A percentile compares a stretch with the other conserved stretches of the same genome.
phyloP scores from a whole-genome alignment of 2,329 filamentous ascomycete species.

The Harringtonia lauricola region DNA sequence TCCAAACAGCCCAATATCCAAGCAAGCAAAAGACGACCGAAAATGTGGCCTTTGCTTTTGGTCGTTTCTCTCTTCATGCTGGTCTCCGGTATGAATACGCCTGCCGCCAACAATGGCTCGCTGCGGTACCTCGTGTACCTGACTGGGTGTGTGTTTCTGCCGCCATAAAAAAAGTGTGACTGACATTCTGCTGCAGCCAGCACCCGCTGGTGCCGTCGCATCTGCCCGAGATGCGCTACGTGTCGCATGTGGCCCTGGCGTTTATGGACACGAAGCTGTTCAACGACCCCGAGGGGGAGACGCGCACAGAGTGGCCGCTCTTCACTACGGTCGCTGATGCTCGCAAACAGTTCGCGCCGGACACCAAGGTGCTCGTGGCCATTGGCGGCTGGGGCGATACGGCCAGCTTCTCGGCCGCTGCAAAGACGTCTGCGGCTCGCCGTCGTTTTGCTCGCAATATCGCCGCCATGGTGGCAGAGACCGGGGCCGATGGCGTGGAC shows the following conservation, averaged over 20 bases:
- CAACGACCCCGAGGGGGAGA: slow-evolving; percentile 28
- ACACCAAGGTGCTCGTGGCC: slow-evolving; percentile 56
- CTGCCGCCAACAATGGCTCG: neutral
- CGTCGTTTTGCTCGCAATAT: slow-evolving; percentile 53
- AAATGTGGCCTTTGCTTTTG: too few relatives aligned
- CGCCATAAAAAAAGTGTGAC: neutral
- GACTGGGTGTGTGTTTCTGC: slow-evolving; percentile 29
- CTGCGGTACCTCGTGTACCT: slow-evolving; percentile 34
- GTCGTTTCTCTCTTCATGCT: neutral
- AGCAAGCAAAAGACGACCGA: too few relatives aligned
- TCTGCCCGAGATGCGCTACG: slow-evolving; percentile 23
- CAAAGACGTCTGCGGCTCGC: slow-evolving; percentile 38
- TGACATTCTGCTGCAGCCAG: slow-evolving; percentile 24
- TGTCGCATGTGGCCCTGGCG: slow-evolving; percentile 48
- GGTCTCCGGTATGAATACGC: neutral
- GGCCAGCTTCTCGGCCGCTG: slow-evolving; percentile 47
- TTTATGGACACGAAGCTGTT: slow-evolving; percentile 45
- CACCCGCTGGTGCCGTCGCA: slow-evolving; percentile 29
- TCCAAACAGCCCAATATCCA: too few relatives aligned
- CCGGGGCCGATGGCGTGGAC: slow-evolving; percentile 55
- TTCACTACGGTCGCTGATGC: slow-evolving; percentile 39
- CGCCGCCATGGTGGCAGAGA: slow-evolving; percentile 46
- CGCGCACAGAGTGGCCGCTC: slow-evolving; percentile 32
- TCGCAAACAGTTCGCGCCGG: slow-evolving; percentile 33
- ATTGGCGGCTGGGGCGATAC: slow-evolving; percentile 69